Evolutionary conservation across 129 eudicot genomes (phyloP).

Genomic region (Heracleum sosnowskyi): DNA sequence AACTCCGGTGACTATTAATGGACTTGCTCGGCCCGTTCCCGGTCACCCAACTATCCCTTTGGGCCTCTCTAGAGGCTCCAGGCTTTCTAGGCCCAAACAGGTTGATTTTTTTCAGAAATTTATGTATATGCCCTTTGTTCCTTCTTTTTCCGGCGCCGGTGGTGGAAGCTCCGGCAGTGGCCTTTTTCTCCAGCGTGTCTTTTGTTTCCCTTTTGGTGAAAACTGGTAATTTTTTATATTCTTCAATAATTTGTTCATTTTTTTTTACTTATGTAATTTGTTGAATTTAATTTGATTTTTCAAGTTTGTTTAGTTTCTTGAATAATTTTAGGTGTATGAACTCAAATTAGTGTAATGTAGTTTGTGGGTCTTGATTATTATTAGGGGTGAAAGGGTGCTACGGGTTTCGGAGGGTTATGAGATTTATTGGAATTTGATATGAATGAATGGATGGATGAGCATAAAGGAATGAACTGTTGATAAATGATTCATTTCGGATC

Average conservation of each 20-base stretch:
- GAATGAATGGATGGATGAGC: not conserved
- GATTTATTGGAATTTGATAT: not conserved
- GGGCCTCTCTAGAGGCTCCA: constrained; percentile 63
- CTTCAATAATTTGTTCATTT: too few relatives aligned
- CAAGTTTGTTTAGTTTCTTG: not conserved
- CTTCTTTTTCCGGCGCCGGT: constrained; percentile 49
- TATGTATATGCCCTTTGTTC: constrained; percentile 75
- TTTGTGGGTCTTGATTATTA: not conserved
- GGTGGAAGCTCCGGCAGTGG: constrained; percentile 20
- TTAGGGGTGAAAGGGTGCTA: not conserved
- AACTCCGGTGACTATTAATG: constrained; percentile 65
- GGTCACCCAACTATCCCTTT: constrained; percentile 42
- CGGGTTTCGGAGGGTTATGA: not conserved
- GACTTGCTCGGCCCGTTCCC: constrained; percentile 67
- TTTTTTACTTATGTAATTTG: not conserved
- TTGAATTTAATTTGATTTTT: not conserved
- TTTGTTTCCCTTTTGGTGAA: constrained; percentile 51
- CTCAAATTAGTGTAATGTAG: not conserved
- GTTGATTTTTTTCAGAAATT: constrained; percentile 78
- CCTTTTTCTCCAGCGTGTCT: constrained; percentile 54
- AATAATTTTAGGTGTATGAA: not conserved
- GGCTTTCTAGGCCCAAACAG: constrained; percentile 77
- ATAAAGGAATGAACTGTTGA: not conserved
- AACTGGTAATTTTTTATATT: constrained; percentile 28
- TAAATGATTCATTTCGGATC: not conserved